These are phyloP conservation scores for Eucalyptus caleyi DNA, from an alignment of 345 rosid genomes.

Conservation along the genomic window DNA sequence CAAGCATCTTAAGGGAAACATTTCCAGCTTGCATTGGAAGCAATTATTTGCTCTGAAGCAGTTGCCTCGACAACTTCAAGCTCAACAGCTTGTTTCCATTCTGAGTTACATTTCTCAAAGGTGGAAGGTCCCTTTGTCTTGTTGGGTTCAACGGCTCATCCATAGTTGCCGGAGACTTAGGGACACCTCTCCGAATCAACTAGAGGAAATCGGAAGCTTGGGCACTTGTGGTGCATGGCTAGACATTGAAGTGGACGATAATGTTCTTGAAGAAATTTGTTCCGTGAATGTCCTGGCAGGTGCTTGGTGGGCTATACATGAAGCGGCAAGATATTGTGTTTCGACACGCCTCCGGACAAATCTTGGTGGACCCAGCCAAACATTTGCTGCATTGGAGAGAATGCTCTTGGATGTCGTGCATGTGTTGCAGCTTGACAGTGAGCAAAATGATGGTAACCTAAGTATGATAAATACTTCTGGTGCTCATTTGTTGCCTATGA, in stretches of 20 bases:
- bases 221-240: constrained; percentile 29
- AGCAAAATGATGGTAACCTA: constrained; percentile 68
- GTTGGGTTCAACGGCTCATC: constrained; percentile 76
- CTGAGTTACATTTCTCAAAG: constrained; percentile 87
- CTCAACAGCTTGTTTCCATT: constrained; percentile 85
- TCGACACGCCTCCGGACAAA: constrained; percentile 77
- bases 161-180: constrained; percentile 35
- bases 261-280: constrained; percentile 57
- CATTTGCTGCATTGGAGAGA: constrained; percentile 88
- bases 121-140: constrained; percentile 79
- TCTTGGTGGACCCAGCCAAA: constrained; percentile 95
- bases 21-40: constrained; percentile 67
- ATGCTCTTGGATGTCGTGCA: constrained; percentile 88
- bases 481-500: constrained; percentile 87
- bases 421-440: constrained; percentile 64
- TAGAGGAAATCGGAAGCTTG: constrained; percentile 40
- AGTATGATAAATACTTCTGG: constrained; percentile 75
- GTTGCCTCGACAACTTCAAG: constrained; percentile 55
- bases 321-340: constrained; percentile 88
- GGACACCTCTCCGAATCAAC: constrained; percentile 26
- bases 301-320: constrained; percentile 97
- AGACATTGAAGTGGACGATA: constrained; percentile 45
- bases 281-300: constrained; percentile 70
- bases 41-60: constrained; percentile 79
- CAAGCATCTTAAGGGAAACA: constrained; percentile 31